Base-by-base conservation (phyloP, 2,329 filamentous ascomycete species). In the Apiospora hydei region DNA sequence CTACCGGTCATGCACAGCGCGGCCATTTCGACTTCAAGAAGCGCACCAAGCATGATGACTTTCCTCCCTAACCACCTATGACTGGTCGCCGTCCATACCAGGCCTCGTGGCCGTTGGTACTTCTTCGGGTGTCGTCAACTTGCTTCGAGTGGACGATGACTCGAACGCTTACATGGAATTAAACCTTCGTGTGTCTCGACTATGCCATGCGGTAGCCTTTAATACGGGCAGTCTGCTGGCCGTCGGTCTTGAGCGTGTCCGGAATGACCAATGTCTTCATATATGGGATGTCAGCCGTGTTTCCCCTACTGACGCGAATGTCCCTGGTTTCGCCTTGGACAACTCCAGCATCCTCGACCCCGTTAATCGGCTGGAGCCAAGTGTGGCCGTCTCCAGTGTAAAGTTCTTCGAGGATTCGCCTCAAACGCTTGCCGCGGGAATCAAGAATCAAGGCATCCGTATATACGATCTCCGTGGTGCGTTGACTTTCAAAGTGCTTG, bases 191-290 rank as follows among this genome's bases (percentile, higher is more conserved):
- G 90, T 94, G 80, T 89, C 93, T 70, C 89, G 94, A 64, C 92
- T 92, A 61, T 96, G 93, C 77, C 94, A 96, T 77, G 93, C 93
- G 0, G 93, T 96, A 53, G 91, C 93, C 4, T 95, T 96, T 83
- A 96, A 91, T 78, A 90, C 89, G 4, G 87, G 86, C 6, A 92
- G 92, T 24, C 86, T 93, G 71, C 84, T 97, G 69, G 94, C 94
- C 13, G 93, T 95, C 41, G 94, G 93, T 1, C 85, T 96, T 69
- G 94, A 96, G 77, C 88, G 93, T 76, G 93, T 95, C 34, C 89
- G 94, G 44, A 95, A 94, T 81, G 94, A 96, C 78, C 90, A 92
- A 74, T 95, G 93, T 77, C 86, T 97, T 68, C 94, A 96, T 77
- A 91, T 96, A 43, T 96, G 93, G 89, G 93, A 97, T 80, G 87